Evolutionary conservation across 1,139 yeast species (phyloP).

Genomic region (Yamadazyma aaseri): DNA sequence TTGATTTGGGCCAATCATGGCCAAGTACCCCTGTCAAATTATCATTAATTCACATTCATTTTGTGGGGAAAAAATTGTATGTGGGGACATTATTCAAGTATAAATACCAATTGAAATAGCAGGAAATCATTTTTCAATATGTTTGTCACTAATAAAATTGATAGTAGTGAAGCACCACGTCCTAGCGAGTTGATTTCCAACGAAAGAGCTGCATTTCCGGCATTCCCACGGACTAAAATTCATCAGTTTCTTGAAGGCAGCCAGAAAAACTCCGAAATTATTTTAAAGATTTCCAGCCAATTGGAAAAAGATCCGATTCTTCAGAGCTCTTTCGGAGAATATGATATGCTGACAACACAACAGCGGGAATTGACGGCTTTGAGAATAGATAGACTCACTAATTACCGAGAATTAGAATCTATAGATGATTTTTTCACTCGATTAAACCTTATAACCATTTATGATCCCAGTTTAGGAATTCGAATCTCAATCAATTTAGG

Average conservation of each 20-base stretch:
- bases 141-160: constrained; percentile 6
- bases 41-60: not conserved
- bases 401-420: constrained; percentile 39
- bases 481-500: constrained; percentile 65
- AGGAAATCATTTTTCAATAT: too few relatives aligned
- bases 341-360: constrained; percentile 36
- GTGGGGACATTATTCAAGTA: not conserved
- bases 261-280: constrained; percentile 27
- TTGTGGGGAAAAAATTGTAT: constrained; percentile 1
- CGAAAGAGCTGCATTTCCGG: constrained; percentile 28
- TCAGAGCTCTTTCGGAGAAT: constrained; percentile 32
- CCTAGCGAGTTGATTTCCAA: constrained; percentile 31
- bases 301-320: constrained; percentile 47
- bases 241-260: constrained; percentile 44
- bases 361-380: constrained; percentile 37
- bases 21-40: too few relatives aligned
- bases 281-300: constrained; percentile 31
- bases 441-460: constrained; percentile 56
- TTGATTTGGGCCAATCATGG: too few relatives aligned
- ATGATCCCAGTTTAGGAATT: constrained; percentile 58
- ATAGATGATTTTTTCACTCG: constrained; percentile 37
- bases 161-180: constrained; percentile 26
- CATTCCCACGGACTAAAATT: constrained; percentile 33
- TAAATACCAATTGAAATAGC: not conserved
- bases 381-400: constrained; percentile 37